Percentiles rank a stretch among this genome's conserved stretches.
Evolutionary conservation across 495 filamentous ascomycete genomes (phyloP).

Genomic region (Pseudevernia furfuracea): DNA sequence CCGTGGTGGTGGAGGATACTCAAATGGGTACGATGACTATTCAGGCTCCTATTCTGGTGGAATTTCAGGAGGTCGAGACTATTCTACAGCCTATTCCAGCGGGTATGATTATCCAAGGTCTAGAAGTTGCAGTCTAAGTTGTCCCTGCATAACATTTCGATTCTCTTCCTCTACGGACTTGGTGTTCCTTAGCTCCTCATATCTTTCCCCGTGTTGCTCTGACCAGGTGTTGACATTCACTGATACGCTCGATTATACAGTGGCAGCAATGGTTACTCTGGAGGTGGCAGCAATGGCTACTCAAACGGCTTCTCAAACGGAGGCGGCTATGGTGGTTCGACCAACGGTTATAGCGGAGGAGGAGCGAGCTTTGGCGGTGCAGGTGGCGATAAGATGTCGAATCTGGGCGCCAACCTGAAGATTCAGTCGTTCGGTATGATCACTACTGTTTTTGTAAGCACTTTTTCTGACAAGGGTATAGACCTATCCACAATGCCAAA

Average conservation of each 20-base stretch:
- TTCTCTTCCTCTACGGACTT: conserved; percentile 12
- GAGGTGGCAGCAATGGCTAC: conserved; percentile 40
- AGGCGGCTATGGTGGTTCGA: conserved; percentile 33
- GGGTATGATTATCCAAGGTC: conserved; percentile 34
- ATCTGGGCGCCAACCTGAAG: conserved; percentile 78
- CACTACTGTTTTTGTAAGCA: not conserved
- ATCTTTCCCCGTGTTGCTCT: not conserved
- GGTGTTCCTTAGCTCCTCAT: not conserved
- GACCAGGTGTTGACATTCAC: conserved; percentile 14
- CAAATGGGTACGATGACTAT: conserved; percentile 37
- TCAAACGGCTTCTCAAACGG: conserved; percentile 44
- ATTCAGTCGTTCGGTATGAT: conserved; percentile 77
- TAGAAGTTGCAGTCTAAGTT: conserved; percentile 25
- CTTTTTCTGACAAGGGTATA: conserved; percentile 30
- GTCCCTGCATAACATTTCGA: conserved; percentile 17
- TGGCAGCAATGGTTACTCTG: conserved; percentile 37
- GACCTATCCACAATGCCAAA: conserved; percentile 77
- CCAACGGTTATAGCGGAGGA: conserved; percentile 37
- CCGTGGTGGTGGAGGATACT: conserved; percentile 40
- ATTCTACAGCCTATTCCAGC: conserved; percentile 30
- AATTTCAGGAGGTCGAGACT: conserved; percentile 27
- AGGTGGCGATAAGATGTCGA: conserved; percentile 87
- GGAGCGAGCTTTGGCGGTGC: conserved; percentile 42
- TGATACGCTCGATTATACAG: conserved; percentile 36
- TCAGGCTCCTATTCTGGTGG: conserved; percentile 20